Evolutionary conservation across 2,329 filamentous ascomycete species (phyloP).

Genomic region (Domatiomyces globalis): DNA sequence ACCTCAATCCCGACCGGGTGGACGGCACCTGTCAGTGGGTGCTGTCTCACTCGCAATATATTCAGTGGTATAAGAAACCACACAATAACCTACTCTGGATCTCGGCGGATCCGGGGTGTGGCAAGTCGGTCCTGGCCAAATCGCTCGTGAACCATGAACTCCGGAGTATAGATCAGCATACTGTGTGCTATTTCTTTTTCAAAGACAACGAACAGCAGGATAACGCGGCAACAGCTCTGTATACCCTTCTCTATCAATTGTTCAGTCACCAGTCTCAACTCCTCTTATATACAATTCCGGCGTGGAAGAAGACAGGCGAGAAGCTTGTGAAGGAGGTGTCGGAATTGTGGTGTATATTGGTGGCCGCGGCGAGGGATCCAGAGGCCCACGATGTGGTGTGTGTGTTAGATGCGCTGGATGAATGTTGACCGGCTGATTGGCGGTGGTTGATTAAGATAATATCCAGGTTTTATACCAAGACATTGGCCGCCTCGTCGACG

Average conservation of each 20-base stretch:
- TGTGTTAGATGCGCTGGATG: constrained; percentile 12
- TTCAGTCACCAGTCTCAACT: constrained; percentile 20
- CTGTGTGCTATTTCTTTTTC: constrained; percentile 26
- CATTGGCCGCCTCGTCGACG: background rate
- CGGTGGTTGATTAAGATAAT: constrained; percentile 5
- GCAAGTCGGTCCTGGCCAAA: constrained; percentile 28
- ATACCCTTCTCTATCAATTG: constrained; percentile 27
- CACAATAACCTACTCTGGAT: constrained; percentile 25
- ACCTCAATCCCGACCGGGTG: constrained; percentile 21
- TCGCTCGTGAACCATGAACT: constrained; percentile 24
- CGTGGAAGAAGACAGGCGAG: constrained; percentile 4
- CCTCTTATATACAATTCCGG: constrained; percentile 9
- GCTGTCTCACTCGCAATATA: constrained; percentile 20
- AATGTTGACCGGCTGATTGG: constrained; percentile 5
- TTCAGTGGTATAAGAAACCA: constrained; percentile 17
- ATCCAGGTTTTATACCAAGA: background rate
- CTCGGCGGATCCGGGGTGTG: constrained; percentile 29
- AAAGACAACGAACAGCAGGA: constrained; percentile 26
- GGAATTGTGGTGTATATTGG: constrained; percentile 6
- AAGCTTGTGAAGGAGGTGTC: constrained; percentile 1
- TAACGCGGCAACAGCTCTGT: constrained; percentile 20
- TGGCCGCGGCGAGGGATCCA: background rate
- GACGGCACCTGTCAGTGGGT: constrained; percentile 25
- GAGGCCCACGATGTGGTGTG: constrained; percentile 6
- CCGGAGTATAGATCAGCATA: constrained; percentile 3